phyloP scores from a whole-genome alignment of 768 basidiomycete species.

The Leccinum variicolor region DNA sequence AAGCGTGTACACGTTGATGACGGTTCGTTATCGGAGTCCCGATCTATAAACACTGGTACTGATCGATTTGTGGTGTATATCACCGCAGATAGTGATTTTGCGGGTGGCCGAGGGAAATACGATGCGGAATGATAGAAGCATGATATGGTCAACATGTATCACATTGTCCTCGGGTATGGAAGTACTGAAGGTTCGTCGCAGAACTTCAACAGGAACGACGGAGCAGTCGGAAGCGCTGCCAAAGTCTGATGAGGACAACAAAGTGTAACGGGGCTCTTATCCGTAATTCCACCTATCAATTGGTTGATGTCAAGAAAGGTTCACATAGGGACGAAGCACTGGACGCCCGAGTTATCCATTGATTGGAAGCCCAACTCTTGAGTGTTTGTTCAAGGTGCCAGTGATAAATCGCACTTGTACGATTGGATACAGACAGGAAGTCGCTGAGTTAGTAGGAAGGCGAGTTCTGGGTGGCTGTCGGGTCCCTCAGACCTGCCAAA shows the following conservation, averaged over 20 bases:
- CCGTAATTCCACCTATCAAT: too few species aligned
- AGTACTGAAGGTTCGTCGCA: too few species aligned
- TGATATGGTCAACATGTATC: not conserved
- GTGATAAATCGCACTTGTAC: too few species aligned
- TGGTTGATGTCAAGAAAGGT: too few species aligned
- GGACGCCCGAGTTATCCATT: too few species aligned
- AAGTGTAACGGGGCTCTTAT: not conserved
- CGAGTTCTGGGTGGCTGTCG: too few species aligned
- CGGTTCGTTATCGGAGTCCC: not conserved
- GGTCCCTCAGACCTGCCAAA: too few species aligned
- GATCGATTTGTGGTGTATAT: constrained; percentile 7
- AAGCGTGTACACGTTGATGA: constrained; percentile 2
- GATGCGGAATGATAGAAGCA: constrained; percentile 4
- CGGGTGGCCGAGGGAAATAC: constrained; percentile 4
- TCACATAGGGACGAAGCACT: too few species aligned
- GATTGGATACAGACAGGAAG: not conserved
- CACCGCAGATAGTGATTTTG: constrained; percentile 12
- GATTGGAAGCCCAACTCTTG: too few species aligned
- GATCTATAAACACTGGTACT: not conserved
- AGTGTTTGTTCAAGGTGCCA: too few species aligned
- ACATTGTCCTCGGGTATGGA: not conserved
- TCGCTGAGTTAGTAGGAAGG: not conserved
- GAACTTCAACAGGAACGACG: not conserved
- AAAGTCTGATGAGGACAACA: not conserved
- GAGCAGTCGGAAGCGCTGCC: not conserved